phyloP scores from a whole-genome alignment of 257 asterid genomes.

The Rehmannia glutinosa region DNA sequence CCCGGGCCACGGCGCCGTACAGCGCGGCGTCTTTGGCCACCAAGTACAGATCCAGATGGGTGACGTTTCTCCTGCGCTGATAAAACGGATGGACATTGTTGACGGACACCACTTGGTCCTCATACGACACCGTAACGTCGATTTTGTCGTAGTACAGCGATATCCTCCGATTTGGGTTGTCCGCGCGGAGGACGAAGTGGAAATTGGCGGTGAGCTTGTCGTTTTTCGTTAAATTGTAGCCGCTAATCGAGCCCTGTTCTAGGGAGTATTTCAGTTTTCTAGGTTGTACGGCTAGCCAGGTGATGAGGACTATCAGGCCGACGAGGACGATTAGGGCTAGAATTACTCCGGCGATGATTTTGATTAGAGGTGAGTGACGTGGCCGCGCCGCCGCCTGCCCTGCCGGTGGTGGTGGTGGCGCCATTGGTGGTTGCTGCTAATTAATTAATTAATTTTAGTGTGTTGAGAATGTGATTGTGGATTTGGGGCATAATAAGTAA shows the following conservation, averaged over 20 bases:
- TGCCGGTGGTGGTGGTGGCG: constrained; percentile 4
- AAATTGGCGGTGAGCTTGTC: constrained; percentile 44
- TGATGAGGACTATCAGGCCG: constrained; percentile 48
- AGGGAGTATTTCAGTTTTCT: constrained; percentile 50
- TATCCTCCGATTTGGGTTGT: constrained; percentile 57
- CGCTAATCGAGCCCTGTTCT: constrained; percentile 48
- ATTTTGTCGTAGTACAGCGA: constrained; percentile 67
- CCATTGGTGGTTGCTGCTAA: not conserved
- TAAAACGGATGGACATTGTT: constrained; percentile 49
- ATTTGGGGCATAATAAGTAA: too few species aligned
- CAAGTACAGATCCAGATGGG: constrained; percentile 44
- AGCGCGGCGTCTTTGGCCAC: constrained; percentile 37
- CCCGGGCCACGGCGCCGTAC: constrained; percentile 44
- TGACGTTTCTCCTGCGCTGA: constrained; percentile 51
- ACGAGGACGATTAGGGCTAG: constrained; percentile 40
- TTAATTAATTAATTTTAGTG: too few species aligned
- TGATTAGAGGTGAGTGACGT: constrained; percentile 14
- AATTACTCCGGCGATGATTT: constrained; percentile 25
- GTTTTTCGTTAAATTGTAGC: constrained; percentile 43
- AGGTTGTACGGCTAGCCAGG: constrained; percentile 57
- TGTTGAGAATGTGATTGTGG: too few species aligned
- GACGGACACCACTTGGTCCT: constrained; percentile 42
- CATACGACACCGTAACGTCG: constrained; percentile 50
- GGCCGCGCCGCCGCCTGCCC: not conserved
- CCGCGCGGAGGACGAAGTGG: constrained; percentile 59